These are phyloP conservation scores for Aspergillus floridensis DNA, from an alignment of 2,329 filamentous ascomycete genomes.

Conservation along the genomic window DNA sequence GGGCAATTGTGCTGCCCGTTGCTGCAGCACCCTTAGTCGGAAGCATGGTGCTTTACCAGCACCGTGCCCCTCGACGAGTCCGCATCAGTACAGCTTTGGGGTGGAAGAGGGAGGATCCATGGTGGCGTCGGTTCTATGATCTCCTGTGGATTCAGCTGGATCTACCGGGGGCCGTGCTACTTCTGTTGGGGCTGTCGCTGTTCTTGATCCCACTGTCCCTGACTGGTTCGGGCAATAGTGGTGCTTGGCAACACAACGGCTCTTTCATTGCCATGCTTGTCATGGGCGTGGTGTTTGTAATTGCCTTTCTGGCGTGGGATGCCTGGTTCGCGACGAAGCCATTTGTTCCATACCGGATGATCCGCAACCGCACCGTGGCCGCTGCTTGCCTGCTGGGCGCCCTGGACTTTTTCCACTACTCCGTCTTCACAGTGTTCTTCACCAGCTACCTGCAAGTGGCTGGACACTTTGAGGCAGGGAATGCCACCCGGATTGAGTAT, in stretches of 20 bases:
- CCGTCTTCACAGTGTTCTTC: constrained; percentile 42
- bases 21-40: constrained; percentile 32
- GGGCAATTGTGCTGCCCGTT: constrained; percentile 41
- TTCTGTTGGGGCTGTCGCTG: constrained; percentile 35
- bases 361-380: constrained; percentile 39
- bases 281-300: constrained; percentile 26
- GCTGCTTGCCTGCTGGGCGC: constrained; percentile 39
- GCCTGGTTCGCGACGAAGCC: constrained; percentile 38
- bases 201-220: constrained; percentile 39
- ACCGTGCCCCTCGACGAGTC: constrained; percentile 16
- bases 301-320: constrained; percentile 38
- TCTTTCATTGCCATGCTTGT: constrained; percentile 41
- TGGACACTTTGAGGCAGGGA: constrained; percentile 35
- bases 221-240: constrained; percentile 35
- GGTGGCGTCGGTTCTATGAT: constrained; percentile 20
- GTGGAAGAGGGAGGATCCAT: constrained; percentile 1
- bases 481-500: constrained; percentile 31
- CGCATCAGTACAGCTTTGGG: background rate
- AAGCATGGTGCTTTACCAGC: constrained; percentile 34
- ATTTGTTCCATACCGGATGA: constrained; percentile 41
- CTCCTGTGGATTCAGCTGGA: constrained; percentile 32
- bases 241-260: constrained; percentile 21
- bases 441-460: constrained; percentile 44
- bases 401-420: constrained; percentile 38
- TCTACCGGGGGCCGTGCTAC: constrained; percentile 32